These are phyloP conservation scores for Cucurbita ficifolia DNA, from an alignment of 306 rosid species.

Conservation along the genomic window DNA sequence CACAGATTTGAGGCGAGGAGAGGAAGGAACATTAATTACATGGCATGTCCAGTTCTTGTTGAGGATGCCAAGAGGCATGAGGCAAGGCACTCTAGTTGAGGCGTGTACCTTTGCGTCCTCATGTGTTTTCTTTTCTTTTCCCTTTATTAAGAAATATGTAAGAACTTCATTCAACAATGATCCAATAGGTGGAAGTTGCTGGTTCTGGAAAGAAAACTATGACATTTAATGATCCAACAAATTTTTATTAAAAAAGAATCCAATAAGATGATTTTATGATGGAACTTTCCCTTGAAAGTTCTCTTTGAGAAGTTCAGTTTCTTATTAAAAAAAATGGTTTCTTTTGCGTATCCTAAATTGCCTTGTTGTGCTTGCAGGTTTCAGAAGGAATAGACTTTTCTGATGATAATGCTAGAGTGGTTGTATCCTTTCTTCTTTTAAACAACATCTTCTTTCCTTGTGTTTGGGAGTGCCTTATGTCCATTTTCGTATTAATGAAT, in stretches of 20 bases:
- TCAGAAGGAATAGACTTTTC: slow-evolving; percentile 95
- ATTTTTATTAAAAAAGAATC: background rate
- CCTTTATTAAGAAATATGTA: background rate
- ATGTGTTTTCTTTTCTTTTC: background rate
- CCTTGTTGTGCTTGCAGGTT: slow-evolving; percentile 46
- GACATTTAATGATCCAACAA: background rate
- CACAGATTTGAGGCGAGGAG: no score
- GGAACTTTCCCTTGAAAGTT: no score
- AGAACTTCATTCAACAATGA: background rate
- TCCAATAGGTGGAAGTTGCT: background rate
- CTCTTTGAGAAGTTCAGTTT: no score
- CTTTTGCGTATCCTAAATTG: slow-evolving; percentile 12
- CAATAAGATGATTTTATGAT: background rate
- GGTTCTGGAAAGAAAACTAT: background rate
- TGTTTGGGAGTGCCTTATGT: background rate
- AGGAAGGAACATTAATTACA: no score
- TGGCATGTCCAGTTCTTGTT: no score
- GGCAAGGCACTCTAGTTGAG: no score
- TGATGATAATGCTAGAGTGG: slow-evolving; percentile 85
- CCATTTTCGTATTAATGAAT: background rate
- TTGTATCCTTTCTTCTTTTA: slow-evolving; percentile 62
- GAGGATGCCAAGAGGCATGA: no score
- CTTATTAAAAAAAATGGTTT: no score
- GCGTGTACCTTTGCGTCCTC: background rate
- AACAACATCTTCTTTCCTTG: background rate